Conservation (phyloP, 805 yeast genomes). For the Starmerella apicola region DNA sequence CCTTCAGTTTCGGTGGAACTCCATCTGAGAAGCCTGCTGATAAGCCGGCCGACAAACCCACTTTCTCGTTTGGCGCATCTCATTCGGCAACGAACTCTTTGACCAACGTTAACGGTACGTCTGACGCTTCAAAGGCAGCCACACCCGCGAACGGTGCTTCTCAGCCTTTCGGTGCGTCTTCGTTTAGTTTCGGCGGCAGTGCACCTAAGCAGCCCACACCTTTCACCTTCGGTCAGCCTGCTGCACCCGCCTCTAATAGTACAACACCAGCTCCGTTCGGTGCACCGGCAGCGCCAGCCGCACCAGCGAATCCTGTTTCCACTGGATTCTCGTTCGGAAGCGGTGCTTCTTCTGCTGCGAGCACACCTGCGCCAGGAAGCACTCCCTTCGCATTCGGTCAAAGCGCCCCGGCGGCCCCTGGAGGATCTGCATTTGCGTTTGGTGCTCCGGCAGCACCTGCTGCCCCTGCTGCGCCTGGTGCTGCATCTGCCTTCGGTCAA, state of each 20-base stretch:
- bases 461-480: slow-evolving; percentile 5
- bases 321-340: too few species aligned
- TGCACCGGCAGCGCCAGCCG: too few species aligned
- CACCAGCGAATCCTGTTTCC: not conserved
- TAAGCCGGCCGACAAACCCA: slow-evolving; percentile 5
- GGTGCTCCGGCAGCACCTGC: slow-evolving; percentile 1
- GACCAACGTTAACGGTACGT: too few species aligned
- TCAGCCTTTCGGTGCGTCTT: too few species aligned
- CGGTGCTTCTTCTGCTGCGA: too few species aligned
- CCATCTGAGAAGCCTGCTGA: not conserved
- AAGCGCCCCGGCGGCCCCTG: not conserved
- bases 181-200: not conserved
- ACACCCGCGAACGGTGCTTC: too few species aligned
- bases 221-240: not conserved
- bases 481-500: not conserved
- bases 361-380: too few species aligned
- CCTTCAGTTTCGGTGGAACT: slow-evolving; percentile 9
- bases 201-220: not conserved
- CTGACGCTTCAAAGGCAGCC: too few species aligned
- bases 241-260: too few species aligned
- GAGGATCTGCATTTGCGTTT: slow-evolving; percentile 1
- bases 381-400: not conserved
- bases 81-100: too few species aligned
- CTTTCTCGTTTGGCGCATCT: slow-evolving; percentile 4
- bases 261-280: too few species aligned